Evolutionary conservation across 225 moss, liverwort and hornwort genomes (phyloP).

Genomic region (Thuidium tamariscinum): DNA sequence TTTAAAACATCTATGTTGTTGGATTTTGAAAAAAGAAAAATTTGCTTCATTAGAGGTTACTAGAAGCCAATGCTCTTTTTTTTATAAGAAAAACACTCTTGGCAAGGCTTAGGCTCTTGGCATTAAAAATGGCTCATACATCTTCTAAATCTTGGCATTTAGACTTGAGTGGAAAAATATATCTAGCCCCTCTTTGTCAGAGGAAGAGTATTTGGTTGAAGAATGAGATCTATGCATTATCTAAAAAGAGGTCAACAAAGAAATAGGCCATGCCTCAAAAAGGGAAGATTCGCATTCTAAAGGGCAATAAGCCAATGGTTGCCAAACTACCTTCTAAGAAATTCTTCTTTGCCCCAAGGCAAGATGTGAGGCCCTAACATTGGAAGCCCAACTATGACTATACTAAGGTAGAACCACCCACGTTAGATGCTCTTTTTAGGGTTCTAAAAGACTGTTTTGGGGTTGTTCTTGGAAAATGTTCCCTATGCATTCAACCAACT

Average conservation of each 20-base stretch:
- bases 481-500: too few relatives aligned
- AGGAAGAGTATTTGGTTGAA: background rate
- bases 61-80: too few relatives aligned
- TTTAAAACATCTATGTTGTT: too few relatives aligned
- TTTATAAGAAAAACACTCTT: too few relatives aligned
- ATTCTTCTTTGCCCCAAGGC: background rate
- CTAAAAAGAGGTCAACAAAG: background rate
- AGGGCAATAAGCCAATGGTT: background rate
- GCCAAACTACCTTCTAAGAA: background rate
- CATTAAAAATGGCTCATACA: background rate
- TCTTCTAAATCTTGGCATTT: background rate
- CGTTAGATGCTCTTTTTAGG: too few relatives aligned
- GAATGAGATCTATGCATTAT: background rate
- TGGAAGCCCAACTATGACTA: background rate
- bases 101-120: too few relatives aligned
- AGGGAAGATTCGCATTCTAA: background rate
- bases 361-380: background rate
- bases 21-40: too few relatives aligned
- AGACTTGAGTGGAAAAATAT: background rate
- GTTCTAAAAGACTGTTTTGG: too few relatives aligned
- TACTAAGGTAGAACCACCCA: too few relatives aligned
- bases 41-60: too few relatives aligned
- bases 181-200: rapidly evolving
- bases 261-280: background rate
- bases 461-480: too few relatives aligned